A percentile compares a stretch with the other conserved stretches of the same genome.
phyloP scores from a whole-genome alignment of 495 filamentous ascomycete species.

The Penicillium diatomitis region DNA sequence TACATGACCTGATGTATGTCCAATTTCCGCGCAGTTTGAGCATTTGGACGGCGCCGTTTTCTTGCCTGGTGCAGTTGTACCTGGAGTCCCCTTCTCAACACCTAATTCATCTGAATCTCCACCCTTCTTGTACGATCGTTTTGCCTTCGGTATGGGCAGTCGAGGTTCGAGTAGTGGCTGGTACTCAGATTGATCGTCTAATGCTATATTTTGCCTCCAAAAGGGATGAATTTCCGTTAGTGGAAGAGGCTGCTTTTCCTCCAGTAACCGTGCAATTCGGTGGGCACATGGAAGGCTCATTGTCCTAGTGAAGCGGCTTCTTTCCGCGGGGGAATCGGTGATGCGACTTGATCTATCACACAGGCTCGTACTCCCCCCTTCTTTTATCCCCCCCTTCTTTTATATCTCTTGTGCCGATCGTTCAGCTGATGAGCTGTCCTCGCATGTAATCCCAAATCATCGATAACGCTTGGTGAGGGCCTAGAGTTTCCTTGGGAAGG shows the following conservation, averaged over 20 bases:
- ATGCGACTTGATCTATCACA: too few relatives aligned
- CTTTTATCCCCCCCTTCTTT: too few relatives aligned
- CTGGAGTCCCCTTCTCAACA: background rate
- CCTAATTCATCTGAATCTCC: background rate
- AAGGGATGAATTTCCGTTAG: background rate
- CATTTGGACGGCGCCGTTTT: background rate
- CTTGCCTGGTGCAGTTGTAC: background rate
- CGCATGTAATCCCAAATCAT: too few relatives aligned
- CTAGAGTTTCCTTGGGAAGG: too few relatives aligned
- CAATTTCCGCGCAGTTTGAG: background rate
- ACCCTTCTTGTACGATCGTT: background rate
- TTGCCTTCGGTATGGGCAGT: background rate
- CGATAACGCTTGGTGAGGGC: too few relatives aligned
- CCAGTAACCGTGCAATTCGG: background rate
- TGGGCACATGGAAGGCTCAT: background rate
- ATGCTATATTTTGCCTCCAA: background rate
- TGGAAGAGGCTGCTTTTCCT: background rate
- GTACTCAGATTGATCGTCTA: background rate
- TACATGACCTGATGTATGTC: background rate
- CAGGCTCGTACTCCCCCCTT: too few relatives aligned
- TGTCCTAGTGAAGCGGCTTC: conserved; percentile 10
- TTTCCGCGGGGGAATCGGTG: too few relatives aligned
- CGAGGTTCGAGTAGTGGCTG: background rate
- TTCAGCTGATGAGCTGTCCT: too few relatives aligned
- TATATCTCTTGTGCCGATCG: too few relatives aligned